These are phyloP conservation scores for Acorus gramineus DNA, from an alignment of 106 monocot genomes.

Conservation along the genomic window DNA sequence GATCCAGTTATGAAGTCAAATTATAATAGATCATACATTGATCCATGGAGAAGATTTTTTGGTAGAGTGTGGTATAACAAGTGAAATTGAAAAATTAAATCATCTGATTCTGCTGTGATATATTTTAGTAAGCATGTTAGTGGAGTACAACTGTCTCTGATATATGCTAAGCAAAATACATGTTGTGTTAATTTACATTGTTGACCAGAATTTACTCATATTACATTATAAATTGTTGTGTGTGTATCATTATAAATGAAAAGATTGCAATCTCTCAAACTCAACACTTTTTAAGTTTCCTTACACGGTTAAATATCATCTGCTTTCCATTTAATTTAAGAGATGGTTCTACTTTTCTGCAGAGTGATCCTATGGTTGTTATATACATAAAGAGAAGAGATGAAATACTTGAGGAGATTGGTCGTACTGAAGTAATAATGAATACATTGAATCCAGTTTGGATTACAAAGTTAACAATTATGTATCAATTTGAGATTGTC, in stretches of 20 bases:
- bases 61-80: no score
- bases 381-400: constrained; percentile 31
- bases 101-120: no score
- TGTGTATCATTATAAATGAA: neutral
- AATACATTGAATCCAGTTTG: constrained; percentile 47
- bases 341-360: neutral
- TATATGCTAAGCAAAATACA: neutral
- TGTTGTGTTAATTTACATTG: neutral
- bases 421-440: constrained; percentile 58
- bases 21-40: no score
- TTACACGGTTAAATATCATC: neutral
- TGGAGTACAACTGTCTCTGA: neutral
- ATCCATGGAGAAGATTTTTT: no score
- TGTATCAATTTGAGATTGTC: constrained; percentile 63
- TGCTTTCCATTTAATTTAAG: no score
- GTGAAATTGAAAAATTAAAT: no score
- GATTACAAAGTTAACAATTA: constrained; percentile 48
- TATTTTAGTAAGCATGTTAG: no score
- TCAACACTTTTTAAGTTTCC: neutral
- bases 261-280: no score
- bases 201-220: neutral
- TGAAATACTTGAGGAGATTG: constrained; percentile 43
- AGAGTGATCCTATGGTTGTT: constrained; percentile 69
- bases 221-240: neutral
- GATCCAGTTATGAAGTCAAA: no score